Evolutionary conservation across 768 basidiomycete species (phyloP).

Genomic region (Pleurotus ostreatus): DNA sequence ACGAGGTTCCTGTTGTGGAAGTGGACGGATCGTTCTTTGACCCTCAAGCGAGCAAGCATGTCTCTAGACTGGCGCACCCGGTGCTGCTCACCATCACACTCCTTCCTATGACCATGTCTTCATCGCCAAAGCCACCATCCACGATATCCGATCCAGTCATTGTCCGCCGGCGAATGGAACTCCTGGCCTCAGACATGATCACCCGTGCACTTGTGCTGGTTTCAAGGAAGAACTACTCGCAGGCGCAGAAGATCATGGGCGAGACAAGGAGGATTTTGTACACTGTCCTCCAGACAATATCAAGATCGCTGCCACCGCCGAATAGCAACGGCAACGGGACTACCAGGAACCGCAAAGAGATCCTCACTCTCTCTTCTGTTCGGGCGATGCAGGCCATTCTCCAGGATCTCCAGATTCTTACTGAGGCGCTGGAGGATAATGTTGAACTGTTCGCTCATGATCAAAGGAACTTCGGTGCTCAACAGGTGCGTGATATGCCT

Average conservation of each 20-base stretch:
- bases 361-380: conserved; percentile 67
- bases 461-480: conserved; percentile 93
- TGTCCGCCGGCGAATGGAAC: conserved; percentile 92
- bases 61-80: conserved; percentile 88
- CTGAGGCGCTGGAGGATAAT: conserved; percentile 88
- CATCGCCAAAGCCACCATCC: conserved; percentile 37
- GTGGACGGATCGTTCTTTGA: conserved; percentile 96
- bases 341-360: conserved; percentile 75
- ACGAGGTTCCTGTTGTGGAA: conserved; percentile 95
- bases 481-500: conserved; percentile 62
- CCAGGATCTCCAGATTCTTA: conserved; percentile 81
- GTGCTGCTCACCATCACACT: conserved; percentile 93
- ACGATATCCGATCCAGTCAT: conserved; percentile 78
- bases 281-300: conserved; percentile 83
- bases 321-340: conserved; percentile 37
- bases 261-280: conserved; percentile 92
- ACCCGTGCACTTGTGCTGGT: conserved; percentile 91
- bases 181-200: conserved; percentile 96
- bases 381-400: conserved; percentile 81
- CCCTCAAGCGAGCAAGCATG: conserved; percentile 76
- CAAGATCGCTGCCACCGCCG: conserved; percentile 61
- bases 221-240: conserved; percentile 83
- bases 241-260: conserved; percentile 85
- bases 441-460: conserved; percentile 90
- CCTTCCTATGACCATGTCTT: conserved; percentile 49